Evolutionary conservation across 2,329 filamentous ascomycete genomes (phyloP).

Genomic region (Paramyrothecium roridum): DNA sequence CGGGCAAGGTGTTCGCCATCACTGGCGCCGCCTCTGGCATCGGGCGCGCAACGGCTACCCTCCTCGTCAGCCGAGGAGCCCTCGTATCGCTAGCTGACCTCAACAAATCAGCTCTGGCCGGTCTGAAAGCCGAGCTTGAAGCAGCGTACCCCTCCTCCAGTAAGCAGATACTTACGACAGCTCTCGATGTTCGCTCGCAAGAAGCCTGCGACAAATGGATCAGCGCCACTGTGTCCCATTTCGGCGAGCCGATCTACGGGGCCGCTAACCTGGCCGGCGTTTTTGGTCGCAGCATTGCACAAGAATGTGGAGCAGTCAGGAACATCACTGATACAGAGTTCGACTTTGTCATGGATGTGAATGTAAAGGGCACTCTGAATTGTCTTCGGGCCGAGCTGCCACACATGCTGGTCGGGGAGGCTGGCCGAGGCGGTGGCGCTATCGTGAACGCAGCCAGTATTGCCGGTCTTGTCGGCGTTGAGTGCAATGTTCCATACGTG

Average conservation of each 20-base stretch:
- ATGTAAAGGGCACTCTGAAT: slow-evolving; percentile 1
- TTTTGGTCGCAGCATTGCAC: background rate
- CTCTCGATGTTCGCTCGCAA: background rate
- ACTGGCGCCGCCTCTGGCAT: too few species aligned
- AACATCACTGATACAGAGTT: background rate
- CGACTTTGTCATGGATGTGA: slow-evolving; percentile 1
- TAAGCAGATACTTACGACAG: background rate
- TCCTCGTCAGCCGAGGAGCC: background rate
- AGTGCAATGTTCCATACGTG: slow-evolving; percentile 1
- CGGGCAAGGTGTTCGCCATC: too few species aligned
- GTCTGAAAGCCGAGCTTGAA: background rate
- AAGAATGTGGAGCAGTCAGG: background rate
- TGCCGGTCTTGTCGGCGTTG: background rate
- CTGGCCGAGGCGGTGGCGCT: slow-evolving; percentile 1
- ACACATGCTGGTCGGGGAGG: background rate
- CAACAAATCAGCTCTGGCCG: background rate
- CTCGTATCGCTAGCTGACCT: background rate
- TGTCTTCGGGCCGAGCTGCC: slow-evolving; percentile 4
- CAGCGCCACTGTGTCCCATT: background rate
- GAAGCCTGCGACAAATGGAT: background rate
- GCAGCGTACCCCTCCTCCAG: background rate
- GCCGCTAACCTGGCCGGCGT: slow-evolving; percentile 4
- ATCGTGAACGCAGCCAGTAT: slow-evolving; percentile 7
- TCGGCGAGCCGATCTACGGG: slow-evolving; percentile 2
- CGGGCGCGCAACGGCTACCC: background rate